phyloP scores from a whole-genome alignment of 306 rosid species.

The Rosa multiflora region DNA sequence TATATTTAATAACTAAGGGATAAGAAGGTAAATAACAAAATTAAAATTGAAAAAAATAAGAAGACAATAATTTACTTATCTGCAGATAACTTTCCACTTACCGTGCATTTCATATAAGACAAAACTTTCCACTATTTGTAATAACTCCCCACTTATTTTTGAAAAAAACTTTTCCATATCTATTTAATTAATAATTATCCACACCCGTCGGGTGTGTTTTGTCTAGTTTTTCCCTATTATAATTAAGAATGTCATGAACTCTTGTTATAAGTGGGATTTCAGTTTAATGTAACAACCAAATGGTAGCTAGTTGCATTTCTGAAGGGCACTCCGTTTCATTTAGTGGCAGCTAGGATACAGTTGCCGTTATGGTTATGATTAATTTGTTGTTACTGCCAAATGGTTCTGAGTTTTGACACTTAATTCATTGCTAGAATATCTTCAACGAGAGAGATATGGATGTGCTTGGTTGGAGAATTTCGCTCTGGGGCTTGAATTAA shows the following conservation, averaged over 20 bases:
- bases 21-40: no score
- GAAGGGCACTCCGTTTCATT: slow-evolving; percentile 95
- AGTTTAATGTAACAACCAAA: slow-evolving; percentile 2
- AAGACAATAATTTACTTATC: no score
- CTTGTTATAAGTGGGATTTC: not conserved
- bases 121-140: no score
- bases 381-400: slow-evolving; percentile 4
- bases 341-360: slow-evolving; percentile 58
- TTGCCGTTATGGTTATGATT: slow-evolving; percentile 9
- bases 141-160: no score
- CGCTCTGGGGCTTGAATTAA: slow-evolving; percentile 85
- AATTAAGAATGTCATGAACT: not conserved
- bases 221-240: no score
- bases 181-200: no score
- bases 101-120: no score
- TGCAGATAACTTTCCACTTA: no score
- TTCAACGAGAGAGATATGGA: slow-evolving; percentile 85
- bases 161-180: no score
- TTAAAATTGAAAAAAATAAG: no score
- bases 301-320: slow-evolving; percentile 83
- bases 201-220: no score
- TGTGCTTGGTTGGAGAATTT: slow-evolving; percentile 91
- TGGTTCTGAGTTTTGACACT: slow-evolving; percentile 17
- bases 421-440: slow-evolving; percentile 67
- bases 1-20: no score